Base-by-base conservation (phyloP, 2,329 filamentous ascomycete genomes). In the Drechslerella coelobrocha region DNA sequence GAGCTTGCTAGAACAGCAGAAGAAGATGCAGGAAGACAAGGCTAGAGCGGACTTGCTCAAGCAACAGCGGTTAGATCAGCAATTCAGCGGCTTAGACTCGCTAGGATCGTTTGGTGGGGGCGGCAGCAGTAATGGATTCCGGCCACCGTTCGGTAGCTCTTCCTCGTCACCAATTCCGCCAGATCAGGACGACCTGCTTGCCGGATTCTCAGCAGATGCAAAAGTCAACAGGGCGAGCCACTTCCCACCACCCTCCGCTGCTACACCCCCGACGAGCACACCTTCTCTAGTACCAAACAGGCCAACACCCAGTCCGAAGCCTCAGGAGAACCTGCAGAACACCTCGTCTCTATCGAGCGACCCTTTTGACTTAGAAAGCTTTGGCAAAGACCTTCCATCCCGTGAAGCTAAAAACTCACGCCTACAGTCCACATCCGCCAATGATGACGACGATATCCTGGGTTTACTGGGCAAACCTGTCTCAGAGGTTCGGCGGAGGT, bases 1-100 rank as follows among this genome's bases (percentile, higher is more conserved):
- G 14, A 86, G 86, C 1, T 81, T 89, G 7, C 80, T 85, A 61
- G 86, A 88, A 76, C 84, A 86, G 56, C 87, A 89, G 78, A 88
- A 91, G 78, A 90, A 86, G 79, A 82, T 84, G 31, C 85, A 82
- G 77, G 90, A 93, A 78, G 89, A 92, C 71, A 88, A 85, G 86
- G 77, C 85, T 84, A 75, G 88, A 84, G 75, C 85, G 88, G 77
- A 85, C 88, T 75, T 90, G 94, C 73, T 84, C 85, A 27, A 87
- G 93, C 71, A 97, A 91, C 78, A 91, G 90, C 1, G 86, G 88
- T 75, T 84, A 85, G 9, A 86, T 87, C 53, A 73, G 26, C 50
- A 63, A 60, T 34, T 56, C 24, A 51, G 66, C 45, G 48, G 73
- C 57, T 26, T 74, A 56, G 72, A 91, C 91, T 62, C 65, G 1